phyloP scores from a whole-genome alignment of 179 eudicot genomes.

The Beta macrorhiza region DNA sequence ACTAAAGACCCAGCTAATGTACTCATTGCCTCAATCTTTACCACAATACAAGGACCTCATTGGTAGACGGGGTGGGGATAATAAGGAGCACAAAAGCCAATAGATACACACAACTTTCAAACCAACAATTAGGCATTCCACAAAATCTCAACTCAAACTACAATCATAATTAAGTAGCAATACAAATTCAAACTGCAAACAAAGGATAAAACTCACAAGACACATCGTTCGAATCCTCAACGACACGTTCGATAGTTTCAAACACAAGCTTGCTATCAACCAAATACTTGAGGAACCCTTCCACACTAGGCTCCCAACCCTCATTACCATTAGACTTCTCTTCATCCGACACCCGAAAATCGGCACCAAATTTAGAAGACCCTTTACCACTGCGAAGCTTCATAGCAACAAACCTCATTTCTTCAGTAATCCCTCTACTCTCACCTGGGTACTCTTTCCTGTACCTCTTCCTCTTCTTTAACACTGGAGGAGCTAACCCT shows the following conservation, averaged over 20 bases:
- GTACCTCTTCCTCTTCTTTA: conserved; percentile 57
- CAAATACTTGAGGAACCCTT: conserved; percentile 70
- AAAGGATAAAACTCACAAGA: conserved; percentile 56
- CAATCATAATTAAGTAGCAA: background rate
- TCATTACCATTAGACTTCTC: conserved; percentile 18
- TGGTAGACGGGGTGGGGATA: background rate
- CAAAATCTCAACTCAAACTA: background rate
- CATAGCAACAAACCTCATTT: conserved; percentile 92
- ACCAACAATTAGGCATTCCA: background rate
- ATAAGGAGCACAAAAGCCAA: background rate
- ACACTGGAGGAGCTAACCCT: conserved; percentile 34
- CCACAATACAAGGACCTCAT: background rate
- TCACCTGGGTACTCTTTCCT: conserved; percentile 78
- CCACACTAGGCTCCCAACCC: conserved; percentile 66
- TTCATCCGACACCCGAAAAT: background rate
- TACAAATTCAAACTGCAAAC: background rate
- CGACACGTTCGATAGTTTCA: conserved; percentile 62
- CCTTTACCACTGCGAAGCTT: conserved; percentile 45
- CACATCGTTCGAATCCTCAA: conserved; percentile 74
- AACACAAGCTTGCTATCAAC: conserved; percentile 78
- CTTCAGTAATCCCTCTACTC: conserved; percentile 73
- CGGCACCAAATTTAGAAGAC: background rate
- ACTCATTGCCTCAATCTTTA: background rate
- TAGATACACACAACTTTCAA: background rate
- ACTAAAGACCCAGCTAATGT: too few relatives aligned